Conservation (phyloP, 2,329 filamentous ascomycete genomes). For the Hawksworthiomyces lignivorus region DNA sequence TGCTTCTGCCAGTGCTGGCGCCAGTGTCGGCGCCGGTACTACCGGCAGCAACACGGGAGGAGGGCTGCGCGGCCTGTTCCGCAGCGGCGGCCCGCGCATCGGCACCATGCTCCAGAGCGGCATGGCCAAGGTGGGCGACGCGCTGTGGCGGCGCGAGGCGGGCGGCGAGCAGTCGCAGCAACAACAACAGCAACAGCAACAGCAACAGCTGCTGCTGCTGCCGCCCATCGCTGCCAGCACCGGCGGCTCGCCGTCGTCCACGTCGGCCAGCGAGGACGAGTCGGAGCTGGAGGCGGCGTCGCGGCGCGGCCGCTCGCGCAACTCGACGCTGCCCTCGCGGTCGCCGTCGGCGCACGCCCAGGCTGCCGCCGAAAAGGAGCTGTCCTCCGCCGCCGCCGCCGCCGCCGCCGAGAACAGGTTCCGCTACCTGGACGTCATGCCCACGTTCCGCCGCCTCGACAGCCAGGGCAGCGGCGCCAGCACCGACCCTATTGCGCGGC, state of each 20-base stretch:
- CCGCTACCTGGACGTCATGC: slow-evolving; percentile 45
- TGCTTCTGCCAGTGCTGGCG: slow-evolving; percentile 23
- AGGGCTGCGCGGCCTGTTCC: too few relatives aligned
- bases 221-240: slow-evolving; percentile 22
- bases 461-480: not conserved
- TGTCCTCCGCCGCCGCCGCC: not conserved
- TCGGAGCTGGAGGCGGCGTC: slow-evolving; percentile 36
- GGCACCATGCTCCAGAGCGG: slow-evolving; percentile 60
- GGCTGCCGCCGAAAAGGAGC: slow-evolving; percentile 15
- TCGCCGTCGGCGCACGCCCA: slow-evolving; percentile 25
- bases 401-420: too few relatives aligned
- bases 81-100: slow-evolving; percentile 57
- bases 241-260: slow-evolving; percentile 25
- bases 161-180: too few relatives aligned
- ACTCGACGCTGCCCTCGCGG: slow-evolving; percentile 23
- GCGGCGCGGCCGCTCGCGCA: slow-evolving; percentile 29
- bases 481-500: slow-evolving; percentile 19
- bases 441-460: slow-evolving; percentile 31
- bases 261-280: slow-evolving; percentile 32
- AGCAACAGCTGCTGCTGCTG: slow-evolving; percentile 11
- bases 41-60: not conserved
- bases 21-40: not conserved
- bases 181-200: too few relatives aligned
- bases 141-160: slow-evolving; percentile 48
- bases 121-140: slow-evolving; percentile 48